Percentiles rank a stretch among this genome's conserved stretches.
Evolutionary conservation across 2,329 filamentous ascomycete genomes (phyloP).

Genomic region (Aspergillus hortae): DNA sequence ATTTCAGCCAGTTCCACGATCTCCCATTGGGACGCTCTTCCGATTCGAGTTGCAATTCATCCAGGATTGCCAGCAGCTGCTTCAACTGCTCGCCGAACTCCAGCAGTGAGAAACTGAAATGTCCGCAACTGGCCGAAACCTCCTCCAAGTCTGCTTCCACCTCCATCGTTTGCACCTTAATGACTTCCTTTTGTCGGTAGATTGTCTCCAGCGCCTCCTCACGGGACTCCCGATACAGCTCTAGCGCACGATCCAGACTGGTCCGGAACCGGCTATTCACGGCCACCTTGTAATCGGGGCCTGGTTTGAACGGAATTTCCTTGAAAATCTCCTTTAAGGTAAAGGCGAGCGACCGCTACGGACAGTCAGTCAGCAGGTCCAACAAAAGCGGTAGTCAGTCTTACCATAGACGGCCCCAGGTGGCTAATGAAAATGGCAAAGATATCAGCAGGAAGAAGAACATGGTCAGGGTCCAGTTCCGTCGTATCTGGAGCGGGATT

Average conservation of each 20-base stretch:
- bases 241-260: conserved; percentile 76
- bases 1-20: conserved; percentile 80
- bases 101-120: conserved; percentile 89
- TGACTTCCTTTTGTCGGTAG: conserved; percentile 74
- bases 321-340: conserved; percentile 85
- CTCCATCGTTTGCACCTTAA: conserved; percentile 64
- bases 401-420: conserved; percentile 81
- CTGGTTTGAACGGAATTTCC: conserved; percentile 75
- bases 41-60: conserved; percentile 71
- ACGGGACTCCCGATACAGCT: conserved; percentile 72
- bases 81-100: conserved; percentile 90
- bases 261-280: conserved; percentile 76
- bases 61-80: conserved; percentile 75
- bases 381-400: background rate
- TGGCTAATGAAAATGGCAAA: conserved; percentile 87
- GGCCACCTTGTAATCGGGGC: conserved; percentile 64
- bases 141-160: conserved; percentile 93
- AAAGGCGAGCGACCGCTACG: conserved; percentile 79
- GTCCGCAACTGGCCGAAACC: conserved; percentile 93
- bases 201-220: conserved; percentile 72
- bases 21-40: conserved; percentile 60
- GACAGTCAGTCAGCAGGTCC: background rate
- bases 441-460: conserved; percentile 66
- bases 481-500: conserved; percentile 8
- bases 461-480: conserved; percentile 11